Conservation (phyloP, 306 rosid species). For the Begonia peltatifolia region DNA sequence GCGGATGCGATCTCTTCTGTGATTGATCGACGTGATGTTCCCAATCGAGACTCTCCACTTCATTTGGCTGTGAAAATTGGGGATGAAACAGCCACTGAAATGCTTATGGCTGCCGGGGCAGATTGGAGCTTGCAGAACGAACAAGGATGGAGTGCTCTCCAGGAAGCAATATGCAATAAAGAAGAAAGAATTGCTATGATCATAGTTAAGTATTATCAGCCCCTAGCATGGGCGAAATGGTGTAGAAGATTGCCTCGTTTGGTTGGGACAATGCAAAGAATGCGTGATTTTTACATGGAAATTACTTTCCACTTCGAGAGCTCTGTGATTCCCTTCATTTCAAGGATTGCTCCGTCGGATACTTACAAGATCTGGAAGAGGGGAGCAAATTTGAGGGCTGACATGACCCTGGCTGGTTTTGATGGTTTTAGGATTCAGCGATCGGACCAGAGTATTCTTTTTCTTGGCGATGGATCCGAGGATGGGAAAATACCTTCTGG, state of each 20-base stretch:
- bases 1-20: conserved; percentile 66
- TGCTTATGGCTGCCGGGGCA: conserved; percentile 91
- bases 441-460: conserved; percentile 79
- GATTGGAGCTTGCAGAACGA: conserved; percentile 99
- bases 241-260: conserved; percentile 78
- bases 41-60: conserved; percentile 80
- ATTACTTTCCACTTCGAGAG: conserved; percentile 92
- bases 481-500: conserved; percentile 62
- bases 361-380: conserved; percentile 98
- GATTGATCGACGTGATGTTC: conserved; percentile 85
- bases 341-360: conserved; percentile 91
- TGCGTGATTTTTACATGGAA: conserved; percentile 72
- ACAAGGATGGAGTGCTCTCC: conserved; percentile 97
- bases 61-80: conserved; percentile 90
- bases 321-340: conserved; percentile 90
- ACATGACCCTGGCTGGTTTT: conserved; percentile 98
- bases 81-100: conserved; percentile 63
- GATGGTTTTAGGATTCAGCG: conserved; percentile 91
- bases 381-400: conserved; percentile 93
- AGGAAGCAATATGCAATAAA: conserved; percentile 87
- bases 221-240: conserved; percentile 99
- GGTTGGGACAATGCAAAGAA: neutral
- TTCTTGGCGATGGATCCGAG: conserved; percentile 94
- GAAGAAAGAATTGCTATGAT: conserved; percentile 76
- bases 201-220: conserved; percentile 89